Evolutionary conservation across 176 grass and related monocot species (phyloP), one percentile per base, ranked within the genome.

Genomic region (Urochloa ruziziensis): DNA sequence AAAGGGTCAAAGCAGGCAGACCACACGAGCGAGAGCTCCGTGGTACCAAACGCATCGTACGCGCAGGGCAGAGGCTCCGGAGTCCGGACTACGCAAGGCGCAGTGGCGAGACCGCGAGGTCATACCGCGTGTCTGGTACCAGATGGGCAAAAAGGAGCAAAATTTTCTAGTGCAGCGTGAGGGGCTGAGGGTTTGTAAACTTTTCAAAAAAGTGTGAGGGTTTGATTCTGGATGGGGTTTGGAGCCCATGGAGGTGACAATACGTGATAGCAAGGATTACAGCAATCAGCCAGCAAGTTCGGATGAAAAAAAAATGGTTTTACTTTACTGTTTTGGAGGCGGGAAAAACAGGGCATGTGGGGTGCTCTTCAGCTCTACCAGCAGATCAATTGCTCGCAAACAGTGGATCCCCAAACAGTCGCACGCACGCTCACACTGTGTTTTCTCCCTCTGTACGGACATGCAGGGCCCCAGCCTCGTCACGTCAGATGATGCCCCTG

Each of bases 401-500:
- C 77, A 37, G 77, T 68, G 30, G n/a, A 64, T 80, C 77, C 44
- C 48, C 49, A 62, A 73, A 43, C 85, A 80, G 51, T 44, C 42
- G 60, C 34, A 37, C 80, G 83, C 81, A 79, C 86, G 74, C 79
- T 4, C 54, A 8, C 52, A 39, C 87, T 63, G 46, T 82, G 71
- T 49, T 77, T 48, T 46, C 59, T 18, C 74, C 51, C 14, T 4
- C 19, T 49, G 81, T 49, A 84, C 68, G 75, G 86, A 17, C 75
- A 74, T 3, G 7, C 12, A 16, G 87, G 87, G 87, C 1, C 87
- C 81, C 48, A 15, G 58, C 6, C 10, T 66, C 35, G 74, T 89
- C 87, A 84, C 44, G 63, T 79, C 86, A 79, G 57, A 43, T 80
- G 57, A 43, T 80, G 17, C 35, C 46, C 9, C 42, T 47, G 68